phyloP scores from a whole-genome alignment of 495 filamentous ascomycete species.

The Chlorociboria aeruginascens region DNA sequence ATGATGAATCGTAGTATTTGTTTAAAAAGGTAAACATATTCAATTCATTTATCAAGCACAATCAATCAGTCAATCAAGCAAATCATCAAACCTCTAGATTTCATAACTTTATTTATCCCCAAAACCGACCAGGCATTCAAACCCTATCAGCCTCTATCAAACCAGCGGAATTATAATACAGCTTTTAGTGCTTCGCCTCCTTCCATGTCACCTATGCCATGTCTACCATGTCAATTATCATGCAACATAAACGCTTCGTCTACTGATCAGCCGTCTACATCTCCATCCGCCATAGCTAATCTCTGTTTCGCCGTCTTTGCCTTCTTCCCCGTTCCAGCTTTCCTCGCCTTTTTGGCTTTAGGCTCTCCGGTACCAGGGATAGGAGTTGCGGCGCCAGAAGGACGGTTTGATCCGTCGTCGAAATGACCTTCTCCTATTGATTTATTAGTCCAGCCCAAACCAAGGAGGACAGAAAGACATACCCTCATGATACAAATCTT shows the following conservation, averaged over 20 bases:
- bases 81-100: too few species aligned
- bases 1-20: too few species aligned
- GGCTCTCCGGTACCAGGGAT: constrained; percentile 33
- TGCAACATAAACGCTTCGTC: not conserved
- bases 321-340: constrained; percentile 44
- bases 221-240: too few species aligned
- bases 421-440: constrained; percentile 81
- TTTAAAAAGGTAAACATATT: too few species aligned
- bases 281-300: constrained; percentile 76
- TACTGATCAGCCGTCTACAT: constrained; percentile 27
- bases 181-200: too few species aligned
- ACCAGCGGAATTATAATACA: too few species aligned
- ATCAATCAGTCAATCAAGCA: too few species aligned
- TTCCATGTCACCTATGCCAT: too few species aligned
- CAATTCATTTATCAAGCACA: too few species aligned
- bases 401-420: constrained; percentile 69
- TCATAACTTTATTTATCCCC: too few species aligned
- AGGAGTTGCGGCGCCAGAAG: constrained; percentile 75
- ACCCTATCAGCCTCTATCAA: too few species aligned
- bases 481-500: constrained; percentile 99
- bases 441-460: not conserved
- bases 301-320: constrained; percentile 86
- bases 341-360: constrained; percentile 36
- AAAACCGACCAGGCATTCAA: too few species aligned
- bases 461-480: constrained; percentile 28